Conservation (phyloP, 495 filamentous ascomycete species). For the Hypoxylon subgilvum region DNA sequence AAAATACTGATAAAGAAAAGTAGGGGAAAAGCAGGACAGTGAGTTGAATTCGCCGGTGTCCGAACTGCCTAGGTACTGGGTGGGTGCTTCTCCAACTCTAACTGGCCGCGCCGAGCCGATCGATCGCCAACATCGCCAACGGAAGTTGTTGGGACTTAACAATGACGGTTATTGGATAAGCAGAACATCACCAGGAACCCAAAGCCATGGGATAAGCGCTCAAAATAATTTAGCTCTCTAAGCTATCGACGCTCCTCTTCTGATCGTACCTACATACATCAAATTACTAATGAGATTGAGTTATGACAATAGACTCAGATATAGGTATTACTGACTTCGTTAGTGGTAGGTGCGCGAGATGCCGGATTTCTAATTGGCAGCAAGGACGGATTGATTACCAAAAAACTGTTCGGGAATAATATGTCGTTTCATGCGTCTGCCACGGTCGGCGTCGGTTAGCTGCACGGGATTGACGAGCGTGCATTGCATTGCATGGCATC, state of each 20-base stretch:
- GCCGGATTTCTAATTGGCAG: too few species aligned
- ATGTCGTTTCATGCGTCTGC: neutral
- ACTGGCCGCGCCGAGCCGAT: neutral
- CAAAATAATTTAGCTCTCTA: neutral
- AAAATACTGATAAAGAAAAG: conserved; percentile 1
- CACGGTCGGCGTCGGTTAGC: conserved; percentile 8
- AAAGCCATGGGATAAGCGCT: neutral
- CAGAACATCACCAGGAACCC: conserved; percentile 3
- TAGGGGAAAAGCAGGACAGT: too few species aligned
- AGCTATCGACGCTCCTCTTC: neutral
- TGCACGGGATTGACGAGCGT: conserved; percentile 1
- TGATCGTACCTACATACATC: conserved; percentile 20
- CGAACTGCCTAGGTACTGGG: conserved; percentile 11
- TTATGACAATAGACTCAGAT: conserved; percentile 24
- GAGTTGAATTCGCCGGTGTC: conserved; percentile 5
- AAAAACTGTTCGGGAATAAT: too few species aligned
- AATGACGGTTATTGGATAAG: conserved; percentile 1
- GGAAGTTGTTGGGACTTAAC: neutral
- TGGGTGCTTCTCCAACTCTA: neutral
- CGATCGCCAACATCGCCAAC: neutral
- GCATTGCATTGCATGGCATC: conserved; percentile 29
- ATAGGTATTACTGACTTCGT: too few species aligned
- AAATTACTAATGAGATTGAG: conserved; percentile 24
- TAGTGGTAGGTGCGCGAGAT: too few species aligned
- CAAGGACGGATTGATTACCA: too few species aligned